Evolutionary conservation across 2,329 filamentous ascomycete species (phyloP).

Genomic region (Cladosporium colombiae): DNA sequence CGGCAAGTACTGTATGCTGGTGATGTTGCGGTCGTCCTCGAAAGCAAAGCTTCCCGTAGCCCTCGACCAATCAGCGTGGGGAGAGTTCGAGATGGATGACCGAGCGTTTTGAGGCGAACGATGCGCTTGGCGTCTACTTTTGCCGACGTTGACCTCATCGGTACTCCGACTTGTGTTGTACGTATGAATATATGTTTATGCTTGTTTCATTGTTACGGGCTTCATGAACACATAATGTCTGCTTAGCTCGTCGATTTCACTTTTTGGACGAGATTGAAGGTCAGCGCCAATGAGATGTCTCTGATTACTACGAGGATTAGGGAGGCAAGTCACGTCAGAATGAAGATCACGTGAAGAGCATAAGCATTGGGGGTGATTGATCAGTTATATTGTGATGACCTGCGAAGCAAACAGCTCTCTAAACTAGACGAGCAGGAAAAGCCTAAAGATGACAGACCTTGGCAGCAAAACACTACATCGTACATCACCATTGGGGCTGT

Average conservation of each 20-base stretch:
- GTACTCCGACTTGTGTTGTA: not conserved
- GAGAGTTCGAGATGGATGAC: not conserved
- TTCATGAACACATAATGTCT: not conserved
- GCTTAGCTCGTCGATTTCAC: not conserved
- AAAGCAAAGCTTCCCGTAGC: not conserved
- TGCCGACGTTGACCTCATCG: not conserved
- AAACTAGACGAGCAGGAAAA: not conserved
- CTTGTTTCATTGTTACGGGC: not conserved
- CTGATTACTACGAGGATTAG: not conserved
- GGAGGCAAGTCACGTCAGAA: not conserved
- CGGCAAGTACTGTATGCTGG: slow-evolving; percentile 3
- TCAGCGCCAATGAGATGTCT: not conserved
- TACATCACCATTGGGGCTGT: not conserved
- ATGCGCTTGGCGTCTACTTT: not conserved
- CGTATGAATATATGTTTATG: not conserved
- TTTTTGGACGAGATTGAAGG: not conserved
- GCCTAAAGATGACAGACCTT: not conserved
- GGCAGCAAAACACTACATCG: not conserved
- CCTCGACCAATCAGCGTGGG: not conserved
- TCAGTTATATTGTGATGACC: not conserved
- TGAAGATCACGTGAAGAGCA: not conserved
- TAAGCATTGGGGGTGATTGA: not conserved
- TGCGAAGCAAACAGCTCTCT: not conserved
- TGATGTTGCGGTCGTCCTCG: slow-evolving; percentile 6
- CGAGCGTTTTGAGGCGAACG: not conserved